These are phyloP conservation scores for Rehmannia glutinosa DNA, from an alignment of 257 asterid genomes.

Conservation along the genomic window DNA sequence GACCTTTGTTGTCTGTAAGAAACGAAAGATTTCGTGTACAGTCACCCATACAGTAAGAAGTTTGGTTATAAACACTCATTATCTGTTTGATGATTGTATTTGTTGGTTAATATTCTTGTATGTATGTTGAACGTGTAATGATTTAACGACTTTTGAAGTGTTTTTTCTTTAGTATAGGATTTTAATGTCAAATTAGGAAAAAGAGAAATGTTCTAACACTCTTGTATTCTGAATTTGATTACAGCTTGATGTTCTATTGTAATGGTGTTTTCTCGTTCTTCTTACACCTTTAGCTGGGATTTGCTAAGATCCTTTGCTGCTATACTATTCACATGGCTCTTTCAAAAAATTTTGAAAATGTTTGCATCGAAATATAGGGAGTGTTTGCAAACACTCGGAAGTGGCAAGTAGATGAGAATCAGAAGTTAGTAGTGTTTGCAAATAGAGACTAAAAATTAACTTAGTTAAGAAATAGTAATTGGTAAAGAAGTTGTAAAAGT, in stretches of 20 bases:
- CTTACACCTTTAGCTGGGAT: neutral
- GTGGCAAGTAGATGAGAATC: too few relatives aligned
- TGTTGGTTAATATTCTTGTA: slow-evolving; percentile 6
- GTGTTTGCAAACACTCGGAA: neutral
- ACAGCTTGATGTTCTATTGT: neutral
- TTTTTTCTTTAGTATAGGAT: slow-evolving; percentile 11
- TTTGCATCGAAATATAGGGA: too few relatives aligned
- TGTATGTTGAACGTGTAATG: slow-evolving; percentile 13
- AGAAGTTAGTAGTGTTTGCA: too few relatives aligned
- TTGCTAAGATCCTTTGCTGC: neutral
- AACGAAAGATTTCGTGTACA: slow-evolving; percentile 23
- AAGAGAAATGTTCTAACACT: neutral
- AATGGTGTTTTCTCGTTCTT: neutral
- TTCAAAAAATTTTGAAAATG: neutral
- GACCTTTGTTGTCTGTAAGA: slow-evolving; percentile 12
- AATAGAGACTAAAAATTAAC: too few relatives aligned
- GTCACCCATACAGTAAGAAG: slow-evolving; percentile 38
- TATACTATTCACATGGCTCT: neutral
- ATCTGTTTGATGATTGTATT: slow-evolving; percentile 3
- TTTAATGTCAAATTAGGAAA: neutral
- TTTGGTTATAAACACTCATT: neutral
- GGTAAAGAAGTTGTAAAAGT: too few relatives aligned
- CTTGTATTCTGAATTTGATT: slow-evolving; percentile 17
- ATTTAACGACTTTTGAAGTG: slow-evolving; percentile 12
- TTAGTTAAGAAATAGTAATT: too few relatives aligned